Evolutionary conservation across 805 yeast genomes (phyloP), one percentile per base, ranked within the genome.

Genomic region (Myxozyma geophila): DNA sequence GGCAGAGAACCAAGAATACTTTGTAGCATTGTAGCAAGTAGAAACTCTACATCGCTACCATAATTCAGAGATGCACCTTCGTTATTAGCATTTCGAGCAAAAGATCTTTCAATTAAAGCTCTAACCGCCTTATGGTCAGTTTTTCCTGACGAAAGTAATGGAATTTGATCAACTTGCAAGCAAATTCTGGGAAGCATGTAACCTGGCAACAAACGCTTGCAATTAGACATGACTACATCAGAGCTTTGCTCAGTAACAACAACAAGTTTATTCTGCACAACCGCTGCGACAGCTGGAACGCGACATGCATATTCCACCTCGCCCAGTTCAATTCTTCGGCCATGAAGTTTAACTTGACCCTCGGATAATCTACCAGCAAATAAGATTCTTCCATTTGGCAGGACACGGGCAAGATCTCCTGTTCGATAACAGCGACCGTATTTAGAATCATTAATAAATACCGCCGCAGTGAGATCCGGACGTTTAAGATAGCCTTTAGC

Each of bases 271-370:
- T 44, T 51, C 12, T 40, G 51, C 19, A 51, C 15, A 8, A 58
- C 62, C 21, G 59, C 17, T 7, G 67, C 69, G 12, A 60, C 54
- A 10, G 62, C 61, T 13, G 51, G 46, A 28, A 40, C 50, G n/a
- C 43, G 59, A 17, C 59, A 57, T 1, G 62, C 69, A 36, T 58
- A 44, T 35, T 73, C 75, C 23, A 73, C 71, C 54, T 73, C 76
- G 1, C 73, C 75, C 6, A 73, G 66, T 40, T 73, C 76, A 19
- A 73, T 64, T 17, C 76, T 63, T n/a, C 72, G 75, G 6, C 76
- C 76, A 7, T 73, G 69, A 7, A 73, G 49, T 58, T 73, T 73
- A n/a, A 73, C 73, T 44, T 73, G 76, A 19, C 69, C 72, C 21
- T 72, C 76, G 46, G 64, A 51, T 3, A 49, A 40, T 5, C 75